Evolutionary conservation across 2,329 filamentous ascomycete species (phyloP).

Genomic region (Paecilomyces fulvus): DNA sequence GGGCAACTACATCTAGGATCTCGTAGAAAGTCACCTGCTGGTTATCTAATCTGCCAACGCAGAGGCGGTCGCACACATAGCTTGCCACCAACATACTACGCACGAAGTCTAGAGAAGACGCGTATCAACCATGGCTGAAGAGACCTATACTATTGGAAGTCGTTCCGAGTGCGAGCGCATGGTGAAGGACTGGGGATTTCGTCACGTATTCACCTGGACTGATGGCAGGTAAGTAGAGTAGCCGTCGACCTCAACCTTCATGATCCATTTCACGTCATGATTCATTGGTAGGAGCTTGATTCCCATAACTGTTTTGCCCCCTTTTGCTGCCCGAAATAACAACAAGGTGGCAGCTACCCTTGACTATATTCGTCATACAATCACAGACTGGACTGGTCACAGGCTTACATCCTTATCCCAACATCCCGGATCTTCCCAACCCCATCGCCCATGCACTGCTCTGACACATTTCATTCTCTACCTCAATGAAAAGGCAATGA

Average conservation of each 20-base stretch:
- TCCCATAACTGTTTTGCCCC: not conserved
- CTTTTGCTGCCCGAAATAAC: not conserved
- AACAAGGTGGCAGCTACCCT: not conserved
- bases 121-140: constrained; percentile 16
- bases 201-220: constrained; percentile 53
- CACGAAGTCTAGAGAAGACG: not conserved
- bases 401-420: too few species aligned
- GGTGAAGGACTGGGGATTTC: constrained; percentile 52
- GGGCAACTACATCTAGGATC: not conserved
- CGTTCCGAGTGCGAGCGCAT: constrained; percentile 43
- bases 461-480: too few species aligned
- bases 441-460: not conserved
- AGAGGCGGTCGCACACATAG: not conserved
- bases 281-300: not conserved
- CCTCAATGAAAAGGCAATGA: not conserved
- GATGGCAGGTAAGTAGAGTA: constrained; percentile 43
- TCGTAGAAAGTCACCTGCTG: not conserved
- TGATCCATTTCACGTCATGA: not conserved
- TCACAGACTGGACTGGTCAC: too few species aligned
- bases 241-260: not conserved
- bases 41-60: not conserved
- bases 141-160: constrained; percentile 24
- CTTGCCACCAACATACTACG: not conserved
- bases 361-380: not conserved
- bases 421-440: too few species aligned